Evolutionary conservation across 306 rosid species (phyloP), one percentile per base, ranked within the genome.

Genomic region (Vigna unguiculata): DNA sequence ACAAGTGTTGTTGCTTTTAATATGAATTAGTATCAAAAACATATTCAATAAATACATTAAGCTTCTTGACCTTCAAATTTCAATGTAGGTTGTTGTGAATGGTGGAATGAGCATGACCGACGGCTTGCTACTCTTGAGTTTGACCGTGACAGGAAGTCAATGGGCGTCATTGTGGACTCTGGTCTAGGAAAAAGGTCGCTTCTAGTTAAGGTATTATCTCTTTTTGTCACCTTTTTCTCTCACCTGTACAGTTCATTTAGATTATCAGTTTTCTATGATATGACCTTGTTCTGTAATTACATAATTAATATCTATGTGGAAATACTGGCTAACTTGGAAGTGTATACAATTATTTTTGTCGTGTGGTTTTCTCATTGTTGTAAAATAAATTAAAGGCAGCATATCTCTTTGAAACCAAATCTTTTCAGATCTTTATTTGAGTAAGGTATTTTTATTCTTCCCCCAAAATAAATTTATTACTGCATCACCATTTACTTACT

Each of bases 41-140:
- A 64, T 46, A n/a, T 57, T 59, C 53, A 53, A 59, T 57, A 36
- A 15, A 12, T 12, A 20, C 15, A 13, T 21, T 62, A 28, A 67
- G 58, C 63, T 62, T 60, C n/a, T 75, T 36, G 73, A 46, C 19
- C 15, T 78, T 74, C 49, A 38, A n/a, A 20, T 71, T 13, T 64
- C 53, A 73, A 76, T 75, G 11, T 55, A 93, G 98, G 90, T 74
- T 88, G 90, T 78, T 91, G 89, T 63, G 82, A 88, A 51, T 81
- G 83, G 79, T 90, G 98, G 98, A 90, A 79, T 30, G 65, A 86
- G 48, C 57, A 75, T 43, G 88, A 93, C 59, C 75, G 12, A 6
- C 85, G 97, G 20, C 85, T 93, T 90, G 98, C 96, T 57, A 91
- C 97, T 45, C 96, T 93, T 14, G 98, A 93, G 82, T 91, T 93